phyloP scores from a whole-genome alignment of 176 grass and related monocot species.

The Coix lacrymajobi region DNA sequence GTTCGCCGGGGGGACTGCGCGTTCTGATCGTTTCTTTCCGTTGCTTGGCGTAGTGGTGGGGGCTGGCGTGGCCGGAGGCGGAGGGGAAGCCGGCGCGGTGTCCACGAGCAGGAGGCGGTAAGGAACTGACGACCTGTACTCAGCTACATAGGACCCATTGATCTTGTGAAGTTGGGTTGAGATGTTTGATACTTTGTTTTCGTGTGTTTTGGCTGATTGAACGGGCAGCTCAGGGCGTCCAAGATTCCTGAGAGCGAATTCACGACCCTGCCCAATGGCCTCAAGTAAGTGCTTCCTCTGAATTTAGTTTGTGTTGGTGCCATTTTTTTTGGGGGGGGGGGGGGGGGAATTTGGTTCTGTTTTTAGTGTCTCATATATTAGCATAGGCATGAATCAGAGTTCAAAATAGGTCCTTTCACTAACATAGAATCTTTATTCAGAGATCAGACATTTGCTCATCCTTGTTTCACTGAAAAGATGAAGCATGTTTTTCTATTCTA shows the following conservation, averaged over 20 bases:
- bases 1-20: neutral
- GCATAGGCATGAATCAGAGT: neutral
- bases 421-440: neutral
- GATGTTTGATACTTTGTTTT: neutral
- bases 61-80: constrained; percentile 15
- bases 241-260: constrained; percentile 92
- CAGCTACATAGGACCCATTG: neutral
- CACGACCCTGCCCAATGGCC: constrained; percentile 74
- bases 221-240: constrained; percentile 59
- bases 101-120: constrained; percentile 95
- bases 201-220: constrained; percentile 14
- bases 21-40: neutral
- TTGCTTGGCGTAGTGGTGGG: constrained; percentile 20
- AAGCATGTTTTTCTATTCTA: constrained; percentile 15
- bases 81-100: constrained; percentile 54
- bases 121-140: constrained; percentile 14
- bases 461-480: neutral
- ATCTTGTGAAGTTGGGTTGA: neutral
- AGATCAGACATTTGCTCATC: neutral
- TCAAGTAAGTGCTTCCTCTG: constrained; percentile 55
- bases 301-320: neutral
- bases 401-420: neutral
- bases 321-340: no score
- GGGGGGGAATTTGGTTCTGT: neutral
- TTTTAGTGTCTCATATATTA: neutral